A percentile compares a stretch with the other conserved stretches of the same genome.
Conservation (phyloP, 345 rosid genomes). For the Rhodomyrtus tomentosa region DNA sequence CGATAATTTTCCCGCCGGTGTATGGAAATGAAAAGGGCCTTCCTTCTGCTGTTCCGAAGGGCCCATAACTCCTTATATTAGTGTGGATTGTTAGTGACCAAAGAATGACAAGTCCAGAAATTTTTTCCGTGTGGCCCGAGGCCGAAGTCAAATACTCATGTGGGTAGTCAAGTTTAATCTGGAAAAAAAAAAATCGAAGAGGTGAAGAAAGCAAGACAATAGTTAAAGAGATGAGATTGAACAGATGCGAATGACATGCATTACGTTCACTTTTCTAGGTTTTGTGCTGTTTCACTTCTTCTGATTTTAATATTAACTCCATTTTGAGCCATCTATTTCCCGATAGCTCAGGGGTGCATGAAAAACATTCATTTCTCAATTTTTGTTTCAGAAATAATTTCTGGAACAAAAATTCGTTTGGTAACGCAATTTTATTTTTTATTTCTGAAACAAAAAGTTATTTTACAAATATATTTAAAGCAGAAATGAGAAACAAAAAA, state of each 20-base stretch:
- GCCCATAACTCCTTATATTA: not conserved
- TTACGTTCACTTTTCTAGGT: not conserved
- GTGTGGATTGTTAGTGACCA: not conserved
- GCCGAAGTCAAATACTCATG: slow-evolving; percentile 1
- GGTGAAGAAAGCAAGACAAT: not conserved
- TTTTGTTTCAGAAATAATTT: too few relatives aligned
- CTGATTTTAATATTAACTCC: not conserved
- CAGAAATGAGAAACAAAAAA: too few relatives aligned
- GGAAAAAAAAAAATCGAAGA: not conserved
- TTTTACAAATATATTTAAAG: too few relatives aligned
- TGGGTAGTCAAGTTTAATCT: slow-evolving; percentile 5
- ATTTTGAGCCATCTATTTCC: not conserved
- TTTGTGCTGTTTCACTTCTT: not conserved
- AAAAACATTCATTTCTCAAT: too few relatives aligned
- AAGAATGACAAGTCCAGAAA: not conserved
- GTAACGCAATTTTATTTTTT: too few relatives aligned
- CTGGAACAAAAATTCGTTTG: too few relatives aligned
- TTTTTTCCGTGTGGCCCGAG: not conserved
- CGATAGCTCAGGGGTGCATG: not conserved
- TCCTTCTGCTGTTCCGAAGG: not conserved
- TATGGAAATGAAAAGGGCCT: not conserved
- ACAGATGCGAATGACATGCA: not conserved
- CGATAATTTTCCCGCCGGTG: not conserved
- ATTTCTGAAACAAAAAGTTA: too few relatives aligned
- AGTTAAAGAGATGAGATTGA: not conserved